Base-by-base conservation (phyloP, 257 asterid genomes). In the Rhazya stricta region DNA sequence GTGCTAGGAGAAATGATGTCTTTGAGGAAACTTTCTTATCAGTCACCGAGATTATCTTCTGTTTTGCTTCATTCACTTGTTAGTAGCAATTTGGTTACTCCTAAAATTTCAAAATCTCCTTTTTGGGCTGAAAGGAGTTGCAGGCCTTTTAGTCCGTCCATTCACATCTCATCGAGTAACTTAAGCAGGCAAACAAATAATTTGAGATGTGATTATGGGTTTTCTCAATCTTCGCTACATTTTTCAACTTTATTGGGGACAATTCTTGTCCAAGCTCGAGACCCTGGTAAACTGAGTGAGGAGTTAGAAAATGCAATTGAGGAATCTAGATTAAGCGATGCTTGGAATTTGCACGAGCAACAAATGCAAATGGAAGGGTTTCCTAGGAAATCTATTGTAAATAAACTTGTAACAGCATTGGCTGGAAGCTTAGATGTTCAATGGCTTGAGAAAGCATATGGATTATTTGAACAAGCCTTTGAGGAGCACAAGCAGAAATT, bases 201-300 rank as follows among this genome's bases (percentile, higher is more conserved):
- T 80, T 77, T 75, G 45, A 37, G 70, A 37, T 77, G 50, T 68
- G 67, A 60, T 42, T 10, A 21, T 76, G 80, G 79, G 53, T 74
- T 67, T 42, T 41, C 76, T 78, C 80, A 34, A 53, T 60, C 75
- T 71, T 78, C 84, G 37, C 76, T 67, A 32, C 74, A 81, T 10
- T 89, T 87, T 81, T 84, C 97, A 27, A 84, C 91, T 32, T 42
- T 79, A 54, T 78, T 84, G 69, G 89, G 87, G 66, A 83, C 96
- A 15, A 81, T 94, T 78, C 87, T 94, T 69, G 96, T 92, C 75
- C 97, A 88, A 86, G 97, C 99, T 73, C 89, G 92, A 41, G 98
- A 94, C 65, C 83, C 84, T 6, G 95, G 96, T n/a, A 90, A 85
- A 83, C 83, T 94, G 63, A 86, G 83, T 5, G 91, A 88, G 86